Conservation (phyloP, 805 yeast species). For the Yarrowia bubula region DNA sequence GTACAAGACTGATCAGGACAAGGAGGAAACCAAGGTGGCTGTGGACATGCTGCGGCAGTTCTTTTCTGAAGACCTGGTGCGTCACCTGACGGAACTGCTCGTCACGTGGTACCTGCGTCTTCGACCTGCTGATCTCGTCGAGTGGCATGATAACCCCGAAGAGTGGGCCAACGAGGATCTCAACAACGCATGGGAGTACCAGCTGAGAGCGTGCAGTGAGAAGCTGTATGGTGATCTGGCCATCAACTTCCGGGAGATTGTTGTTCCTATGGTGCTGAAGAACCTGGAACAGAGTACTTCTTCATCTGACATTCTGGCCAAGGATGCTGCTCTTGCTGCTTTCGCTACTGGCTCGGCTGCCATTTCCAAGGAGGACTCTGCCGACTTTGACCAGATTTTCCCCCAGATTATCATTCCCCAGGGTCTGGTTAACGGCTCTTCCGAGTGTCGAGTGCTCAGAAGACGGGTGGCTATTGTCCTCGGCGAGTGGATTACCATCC, state of each 20-base stretch:
- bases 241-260: constrained; percentile 55
- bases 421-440: constrained; percentile 45
- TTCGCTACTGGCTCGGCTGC: constrained; percentile 74
- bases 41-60: constrained; percentile 52
- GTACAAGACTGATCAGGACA: constrained; percentile 62
- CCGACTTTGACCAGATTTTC: constrained; percentile 67
- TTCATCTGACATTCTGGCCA: constrained; percentile 55
- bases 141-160: constrained; percentile 85
- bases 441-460: constrained; percentile 61
- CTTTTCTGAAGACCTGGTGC: constrained; percentile 57
- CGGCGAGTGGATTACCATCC: constrained; percentile 74
- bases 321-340: constrained; percentile 78
- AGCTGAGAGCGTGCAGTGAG: constrained; percentile 83
- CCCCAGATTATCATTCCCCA: constrained; percentile 66
- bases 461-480: constrained; percentile 76
- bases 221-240: constrained; percentile 76
- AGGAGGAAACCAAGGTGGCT: constrained; percentile 55
- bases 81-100: constrained; percentile 61
- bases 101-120: constrained; percentile 72
- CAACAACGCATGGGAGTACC: constrained; percentile 75
- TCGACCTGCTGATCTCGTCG: constrained; percentile 71
- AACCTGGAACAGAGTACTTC: constrained; percentile 50
- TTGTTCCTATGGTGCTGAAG: constrained; percentile 53
- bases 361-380: constrained; percentile 50
- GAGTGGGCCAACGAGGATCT: constrained; percentile 88